Evolutionary conservation across 1,284 basidiomycete species (phyloP), one percentile per base, ranked within the genome.

Genomic region (Golubevia sp.): DNA sequence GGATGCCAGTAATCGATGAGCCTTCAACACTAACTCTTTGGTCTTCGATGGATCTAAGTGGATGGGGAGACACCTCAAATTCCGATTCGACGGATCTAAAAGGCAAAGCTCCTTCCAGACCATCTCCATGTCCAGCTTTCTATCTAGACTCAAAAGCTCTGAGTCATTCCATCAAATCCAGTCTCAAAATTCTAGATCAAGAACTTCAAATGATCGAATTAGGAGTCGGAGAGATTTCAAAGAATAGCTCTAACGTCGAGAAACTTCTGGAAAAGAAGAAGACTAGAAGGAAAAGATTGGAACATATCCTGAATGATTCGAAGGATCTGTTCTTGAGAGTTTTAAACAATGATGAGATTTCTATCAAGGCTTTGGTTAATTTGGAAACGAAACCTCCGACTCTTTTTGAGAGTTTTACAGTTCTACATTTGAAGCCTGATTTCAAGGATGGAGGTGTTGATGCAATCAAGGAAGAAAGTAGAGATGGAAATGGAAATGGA

Each of bases 1-100:
- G 73, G 71, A 64, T 69, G 5, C 65, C 75, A 1, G 73, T 75
- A 55, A 74, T 77, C 49, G 75, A 77, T 52, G 67, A 77, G 20
- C 73, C 73, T 2, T 56, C 67, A 2, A 62, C 65, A 15, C 63
- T 77, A n/a, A 68, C 66, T 30, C 67, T 76, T 1, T 73, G 68
- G 64, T 65, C 66, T 48, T 66, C 63, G 56, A 63, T 76, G 54
- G 54, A 55, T 20, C 54, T 38, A 6, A 55, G 56, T 26, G 25
- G 20, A 7, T 55, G 54, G 54, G 26, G 20, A 5, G 20, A 20
- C 50, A 11, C 3, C 11, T 23, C 50, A 4, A 11, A n/a, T 18
- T 25, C 48, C 20, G 48, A 21, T 8, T 24, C n/a, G 2, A 15
- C 52, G 0, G 27, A 20, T 2, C 18, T 11, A 6, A 30, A 52